phyloP scores from a whole-genome alignment of 129 eudicot genomes.

The Scalesia atractyloides region DNA sequence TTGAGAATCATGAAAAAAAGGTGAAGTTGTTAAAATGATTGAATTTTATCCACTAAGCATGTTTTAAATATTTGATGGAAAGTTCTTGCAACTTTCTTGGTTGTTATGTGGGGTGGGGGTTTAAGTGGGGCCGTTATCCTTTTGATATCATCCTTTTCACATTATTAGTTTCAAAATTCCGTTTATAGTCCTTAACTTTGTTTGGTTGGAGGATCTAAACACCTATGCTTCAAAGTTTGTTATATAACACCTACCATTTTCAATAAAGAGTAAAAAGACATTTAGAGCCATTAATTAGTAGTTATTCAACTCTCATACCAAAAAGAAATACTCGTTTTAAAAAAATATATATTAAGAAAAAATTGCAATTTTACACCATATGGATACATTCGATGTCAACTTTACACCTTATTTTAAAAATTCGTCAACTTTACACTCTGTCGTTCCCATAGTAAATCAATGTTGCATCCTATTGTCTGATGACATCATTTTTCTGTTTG shows the following conservation, averaged over 20 bases:
- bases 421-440: too few species aligned
- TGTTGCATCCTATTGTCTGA: too few species aligned
- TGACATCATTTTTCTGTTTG: too few species aligned
- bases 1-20: not conserved
- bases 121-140: not conserved
- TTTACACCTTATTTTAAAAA: too few species aligned
- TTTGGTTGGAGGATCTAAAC: not conserved
- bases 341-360: too few species aligned
- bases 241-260: not conserved
- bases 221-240: constrained; percentile 2
- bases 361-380: too few species aligned
- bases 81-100: constrained; percentile 33
- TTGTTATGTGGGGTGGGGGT: constrained; percentile 29
- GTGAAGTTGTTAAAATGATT: not conserved
- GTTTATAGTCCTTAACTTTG: constrained; percentile 1
- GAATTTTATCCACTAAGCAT: constrained; percentile 29
- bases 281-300: too few species aligned
- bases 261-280: too few species aligned
- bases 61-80: constrained; percentile 18
- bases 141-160: constrained; percentile 38
- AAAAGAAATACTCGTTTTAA: too few species aligned
- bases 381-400: too few species aligned
- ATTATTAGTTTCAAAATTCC: constrained; percentile 7
- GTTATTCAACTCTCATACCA: too few species aligned
- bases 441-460: too few species aligned